These are phyloP conservation scores for Piper longum DNA, from an alignment of 164 flowering plant species.

Conservation along the genomic window DNA sequence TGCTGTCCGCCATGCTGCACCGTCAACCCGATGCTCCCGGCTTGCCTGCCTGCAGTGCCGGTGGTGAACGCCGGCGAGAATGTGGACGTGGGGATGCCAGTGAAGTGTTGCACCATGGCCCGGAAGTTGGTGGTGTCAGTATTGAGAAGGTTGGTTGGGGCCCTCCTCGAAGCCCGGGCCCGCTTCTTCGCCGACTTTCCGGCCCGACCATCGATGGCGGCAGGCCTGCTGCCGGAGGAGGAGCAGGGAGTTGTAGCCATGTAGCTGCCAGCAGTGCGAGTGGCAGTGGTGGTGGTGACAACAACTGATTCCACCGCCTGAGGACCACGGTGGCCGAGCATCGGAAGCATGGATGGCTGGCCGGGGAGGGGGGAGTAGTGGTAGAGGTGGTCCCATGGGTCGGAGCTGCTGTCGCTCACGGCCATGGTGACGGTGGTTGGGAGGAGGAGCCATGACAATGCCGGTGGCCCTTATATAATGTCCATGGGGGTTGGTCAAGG, in stretches of 20 bases:
- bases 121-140: conserved; percentile 68
- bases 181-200: conserved; percentile 38
- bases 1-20: background rate
- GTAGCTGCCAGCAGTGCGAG: background rate
- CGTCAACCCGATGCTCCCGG: conserved; percentile 12
- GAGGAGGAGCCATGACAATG: background rate
- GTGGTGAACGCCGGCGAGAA: conserved; percentile 2
- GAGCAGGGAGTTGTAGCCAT: background rate
- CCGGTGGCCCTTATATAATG: too few species aligned
- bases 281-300: conserved; percentile 1
- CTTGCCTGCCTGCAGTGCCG: conserved; percentile 1
- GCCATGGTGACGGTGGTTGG: conserved; percentile 1
- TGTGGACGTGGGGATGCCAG: conserved; percentile 41
- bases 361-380: conserved; percentile 2
- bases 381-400: conserved; percentile 28
- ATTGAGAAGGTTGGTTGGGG: conserved; percentile 62
- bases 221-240: background rate
- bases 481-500: too few species aligned
- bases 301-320: conserved; percentile 14
- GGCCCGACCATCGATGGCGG: conserved; percentile 34
- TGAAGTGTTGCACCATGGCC: conserved; percentile 91
- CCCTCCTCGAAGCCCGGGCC: conserved; percentile 50
- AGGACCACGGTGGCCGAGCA: too few species aligned
- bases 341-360: background rate
- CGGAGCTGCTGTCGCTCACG: conserved; percentile 24